Evolutionary conservation across 2,329 filamentous ascomycete genomes (phyloP), one percentile per base, ranked within the genome.

Genomic region (Atkinsonella texensis): DNA sequence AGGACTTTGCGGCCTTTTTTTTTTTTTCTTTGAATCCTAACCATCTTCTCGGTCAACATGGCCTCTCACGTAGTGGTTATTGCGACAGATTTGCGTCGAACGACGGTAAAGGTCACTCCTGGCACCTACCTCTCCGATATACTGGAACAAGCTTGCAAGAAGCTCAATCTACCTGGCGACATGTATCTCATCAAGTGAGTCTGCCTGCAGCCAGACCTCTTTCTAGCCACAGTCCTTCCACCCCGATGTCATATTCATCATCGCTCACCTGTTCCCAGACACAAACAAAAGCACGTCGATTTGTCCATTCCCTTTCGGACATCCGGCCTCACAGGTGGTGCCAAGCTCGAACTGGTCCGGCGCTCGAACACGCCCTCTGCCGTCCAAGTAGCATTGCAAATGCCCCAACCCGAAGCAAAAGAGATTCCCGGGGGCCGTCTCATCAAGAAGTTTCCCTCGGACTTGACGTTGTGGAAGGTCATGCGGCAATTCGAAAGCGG

Each of bases 311-410:
- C 87, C 42, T 88, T 90, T 65, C 84, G 91, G 46, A 81, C 91
- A 31, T 85, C 89, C 5, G 88, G 89, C 48, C 83, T 98, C 6
- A 75, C 79, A 12, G 80, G 87, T 39, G 93, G 93, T 55, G 91
- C 93, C 53, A 95, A 94, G 64, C 81, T 98, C 53, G 90, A 97
- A 64, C 85, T 98, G 48, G 85, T 96, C 20, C 83, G 88, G 63
- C 83, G 85, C 53, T 93, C 90, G 45, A 87, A 87, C 52, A 93
- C 89, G 0, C 85, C 90, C 0, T 84, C 88, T 1, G 85, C 85
- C 46, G 85, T 98, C 52, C 89, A 85, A 41, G 85, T 98, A 42
- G 91, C 88, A n/a, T 73, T 98, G 12, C 87, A 95, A 63, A 73
- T 96, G 31, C 87, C 89, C 3, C 76, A 83, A 38, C 79, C 83